Conservation (phyloP, 2,329 filamentous ascomycete genomes). For the Nigrospora sphaerica region DNA sequence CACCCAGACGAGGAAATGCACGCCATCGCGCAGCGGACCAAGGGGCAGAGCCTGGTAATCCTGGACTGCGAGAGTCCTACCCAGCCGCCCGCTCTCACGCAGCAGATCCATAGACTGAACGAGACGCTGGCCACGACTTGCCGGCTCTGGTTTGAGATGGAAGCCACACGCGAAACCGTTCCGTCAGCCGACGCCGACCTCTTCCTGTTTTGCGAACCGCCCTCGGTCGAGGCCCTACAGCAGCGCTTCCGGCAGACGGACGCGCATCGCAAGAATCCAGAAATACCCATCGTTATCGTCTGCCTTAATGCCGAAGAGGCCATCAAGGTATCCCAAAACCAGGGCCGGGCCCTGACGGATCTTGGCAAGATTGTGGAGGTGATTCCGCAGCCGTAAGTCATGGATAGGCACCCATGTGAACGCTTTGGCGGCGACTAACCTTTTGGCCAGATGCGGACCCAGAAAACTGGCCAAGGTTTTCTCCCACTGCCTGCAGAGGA, state of each 20-base stretch:
- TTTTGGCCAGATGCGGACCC: slow-evolving; percentile 15
- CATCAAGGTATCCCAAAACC: slow-evolving; percentile 12
- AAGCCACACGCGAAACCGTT: slow-evolving; percentile 11
- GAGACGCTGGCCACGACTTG: slow-evolving; percentile 20
- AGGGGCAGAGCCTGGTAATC: slow-evolving; percentile 10
- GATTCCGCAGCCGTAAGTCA: slow-evolving; percentile 22
- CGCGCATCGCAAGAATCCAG: background rate
- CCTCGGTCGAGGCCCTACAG: slow-evolving; percentile 8
- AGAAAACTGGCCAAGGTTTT: slow-evolving; percentile 22
- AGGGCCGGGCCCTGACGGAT: slow-evolving; percentile 11
- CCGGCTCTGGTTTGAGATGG: slow-evolving; percentile 26
- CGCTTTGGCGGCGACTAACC: background rate
- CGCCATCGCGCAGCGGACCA: slow-evolving; percentile 5
- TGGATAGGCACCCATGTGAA: background rate
- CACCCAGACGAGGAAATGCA: slow-evolving; percentile 10
- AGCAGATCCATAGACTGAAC: slow-evolving; percentile 16
- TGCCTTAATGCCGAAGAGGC: slow-evolving; percentile 22
- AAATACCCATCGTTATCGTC: slow-evolving; percentile 19
- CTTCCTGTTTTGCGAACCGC: slow-evolving; percentile 19
- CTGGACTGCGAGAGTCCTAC: slow-evolving; percentile 6
- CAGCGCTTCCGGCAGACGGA: slow-evolving; percentile 8
- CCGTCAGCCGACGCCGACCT: slow-evolving; percentile 11
- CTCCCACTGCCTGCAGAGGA: slow-evolving; percentile 11
- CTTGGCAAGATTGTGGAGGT: slow-evolving; percentile 21
- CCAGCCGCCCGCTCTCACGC: slow-evolving; percentile 2